Evolutionary conservation across 75 land plant genomes (phyloP).

Genomic region (Pinus albicaulis): DNA sequence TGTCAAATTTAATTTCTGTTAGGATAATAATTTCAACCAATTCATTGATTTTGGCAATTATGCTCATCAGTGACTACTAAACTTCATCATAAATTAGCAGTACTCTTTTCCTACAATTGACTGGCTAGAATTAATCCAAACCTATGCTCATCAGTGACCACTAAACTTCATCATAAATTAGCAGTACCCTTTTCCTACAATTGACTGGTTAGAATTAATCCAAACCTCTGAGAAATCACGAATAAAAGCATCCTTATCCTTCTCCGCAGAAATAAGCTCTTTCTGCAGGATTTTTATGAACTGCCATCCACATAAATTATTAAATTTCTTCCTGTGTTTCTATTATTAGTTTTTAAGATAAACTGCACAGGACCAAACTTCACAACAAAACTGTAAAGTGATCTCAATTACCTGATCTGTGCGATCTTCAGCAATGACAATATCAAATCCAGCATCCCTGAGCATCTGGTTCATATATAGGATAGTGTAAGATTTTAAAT

Average conservation of each 20-base stretch:
- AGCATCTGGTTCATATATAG: conserved; percentile 60
- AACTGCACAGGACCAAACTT: background rate
- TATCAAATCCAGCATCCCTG: conserved; percentile 75
- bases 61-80: background rate
- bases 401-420: conserved; percentile 72
- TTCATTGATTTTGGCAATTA: background rate
- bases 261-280: conserved; percentile 69
- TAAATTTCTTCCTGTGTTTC: background rate
- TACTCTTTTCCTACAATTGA: conserved; percentile 3
- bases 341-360: background rate
- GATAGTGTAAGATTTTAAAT: background rate
- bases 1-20: background rate
- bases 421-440: conserved; percentile 89
- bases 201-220: background rate
- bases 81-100: conserved; percentile 2
- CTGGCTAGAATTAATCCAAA: conserved; percentile 6
- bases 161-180: background rate
- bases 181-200: conserved; percentile 7
- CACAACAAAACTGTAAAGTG: background rate
- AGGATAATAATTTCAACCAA: background rate
- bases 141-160: conserved; percentile 14
- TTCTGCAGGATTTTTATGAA: conserved; percentile 65
- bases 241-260: conserved; percentile 66
- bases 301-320: conserved; percentile 31
- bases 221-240: conserved; percentile 79